These are phyloP conservation scores for Heliosperma pusillum DNA, from an alignment of 148 eudicot species.

Conservation along the genomic window DNA sequence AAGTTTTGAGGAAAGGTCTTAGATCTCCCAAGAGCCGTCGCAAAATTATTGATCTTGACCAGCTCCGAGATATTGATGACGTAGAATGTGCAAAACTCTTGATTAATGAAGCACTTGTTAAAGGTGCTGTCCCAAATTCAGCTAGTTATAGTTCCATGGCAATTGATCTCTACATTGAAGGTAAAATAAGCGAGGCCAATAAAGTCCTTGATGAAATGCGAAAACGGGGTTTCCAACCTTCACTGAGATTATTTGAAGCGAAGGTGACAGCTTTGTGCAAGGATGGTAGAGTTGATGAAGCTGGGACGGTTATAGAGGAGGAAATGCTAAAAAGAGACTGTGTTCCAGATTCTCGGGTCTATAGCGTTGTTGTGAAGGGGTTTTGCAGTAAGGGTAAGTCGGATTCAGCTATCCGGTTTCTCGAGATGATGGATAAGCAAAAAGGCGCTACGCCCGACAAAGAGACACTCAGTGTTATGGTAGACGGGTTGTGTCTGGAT, in stretches of 20 bases:
- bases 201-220: conserved; percentile 58
- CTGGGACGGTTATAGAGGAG: conserved; percentile 47
- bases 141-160: conserved; percentile 64
- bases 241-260: conserved; percentile 51
- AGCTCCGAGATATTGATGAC: conserved; percentile 37
- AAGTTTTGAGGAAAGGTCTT: conserved; percentile 73
- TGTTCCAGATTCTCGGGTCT: conserved; percentile 56
- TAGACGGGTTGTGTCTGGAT: conserved; percentile 59
- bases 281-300: conserved; percentile 56
- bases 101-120: conserved; percentile 60
- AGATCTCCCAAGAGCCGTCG: conserved; percentile 53
- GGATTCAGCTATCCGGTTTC: conserved; percentile 42
- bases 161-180: conserved; percentile 60
- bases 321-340: conserved; percentile 66
- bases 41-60: conserved; percentile 47
- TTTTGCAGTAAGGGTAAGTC: conserved; percentile 48
- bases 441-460: conserved; percentile 55
- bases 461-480: conserved; percentile 54
- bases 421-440: conserved; percentile 65
- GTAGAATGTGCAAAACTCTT: conserved; percentile 42
- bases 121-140: conserved; percentile 62
- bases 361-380: conserved; percentile 51
- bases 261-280: conserved; percentile 59
- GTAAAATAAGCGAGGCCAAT: conserved; percentile 51
- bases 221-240: conserved; percentile 49